phyloP scores from a whole-genome alignment of 176 grass and related monocot genomes.

The Hordeum marinum region DNA sequence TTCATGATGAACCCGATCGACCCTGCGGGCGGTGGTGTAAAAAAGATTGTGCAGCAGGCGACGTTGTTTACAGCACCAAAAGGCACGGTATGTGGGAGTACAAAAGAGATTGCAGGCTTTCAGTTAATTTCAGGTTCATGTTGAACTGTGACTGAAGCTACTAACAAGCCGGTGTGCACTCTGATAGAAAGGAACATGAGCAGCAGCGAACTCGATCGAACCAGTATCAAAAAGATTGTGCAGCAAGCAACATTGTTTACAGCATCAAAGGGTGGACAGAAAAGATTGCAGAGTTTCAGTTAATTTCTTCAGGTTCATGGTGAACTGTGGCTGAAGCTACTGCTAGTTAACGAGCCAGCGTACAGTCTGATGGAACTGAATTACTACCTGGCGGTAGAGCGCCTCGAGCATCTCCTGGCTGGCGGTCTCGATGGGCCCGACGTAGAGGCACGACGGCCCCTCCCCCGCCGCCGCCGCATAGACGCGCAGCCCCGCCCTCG shows the following conservation, averaged over 20 bases:
- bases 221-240: too few relatives aligned
- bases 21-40: too few relatives aligned
- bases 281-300: too few relatives aligned
- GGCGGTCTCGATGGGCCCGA: constrained; percentile 90
- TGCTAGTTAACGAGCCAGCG: too few relatives aligned
- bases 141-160: neutral
- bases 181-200: neutral
- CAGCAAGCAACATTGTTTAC: too few relatives aligned
- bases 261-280: too few relatives aligned
- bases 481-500: constrained; percentile 12
- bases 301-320: too few relatives aligned
- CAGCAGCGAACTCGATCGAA: neutral
- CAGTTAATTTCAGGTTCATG: neutral
- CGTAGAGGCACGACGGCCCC: constrained; percentile 89
- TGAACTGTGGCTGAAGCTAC: too few relatives aligned
- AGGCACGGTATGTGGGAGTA: too few relatives aligned
- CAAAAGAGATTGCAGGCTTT: too few relatives aligned
- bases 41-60: too few relatives aligned
- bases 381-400: constrained; percentile 70
- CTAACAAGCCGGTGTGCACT: neutral
- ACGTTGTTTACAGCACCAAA: too few relatives aligned
- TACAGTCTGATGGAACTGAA: neutral
- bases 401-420: constrained; percentile 95
- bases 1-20: neutral
- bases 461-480: constrained; percentile 12